phyloP scores from a whole-genome alignment of 805 yeast genomes.

The Lipomyces sp. region DNA sequence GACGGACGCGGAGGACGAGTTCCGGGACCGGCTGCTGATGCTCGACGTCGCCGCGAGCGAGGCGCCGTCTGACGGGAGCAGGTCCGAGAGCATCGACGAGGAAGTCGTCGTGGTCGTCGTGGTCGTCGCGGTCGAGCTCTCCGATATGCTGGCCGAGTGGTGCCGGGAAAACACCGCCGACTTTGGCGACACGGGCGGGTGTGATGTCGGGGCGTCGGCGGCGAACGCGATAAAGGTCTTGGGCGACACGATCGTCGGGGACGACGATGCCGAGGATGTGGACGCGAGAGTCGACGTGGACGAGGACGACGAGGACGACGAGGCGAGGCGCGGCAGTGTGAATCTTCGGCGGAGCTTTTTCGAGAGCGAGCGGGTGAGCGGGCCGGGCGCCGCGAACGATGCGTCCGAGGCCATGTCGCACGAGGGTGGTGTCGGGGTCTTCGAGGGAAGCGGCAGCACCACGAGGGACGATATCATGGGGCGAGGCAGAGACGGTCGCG shows the following conservation, averaged over 20 bases:
- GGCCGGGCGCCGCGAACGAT: neutral
- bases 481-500: too few relatives aligned
- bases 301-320: neutral
- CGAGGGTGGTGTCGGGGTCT: too few relatives aligned
- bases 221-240: neutral
- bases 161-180: neutral
- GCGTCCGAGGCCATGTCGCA: slow-evolving; percentile 4
- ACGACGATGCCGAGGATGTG: neutral
- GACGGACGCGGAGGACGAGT: neutral
- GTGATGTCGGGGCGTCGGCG: neutral
- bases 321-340: slow-evolving; percentile 7
- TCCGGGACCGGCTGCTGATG: neutral
- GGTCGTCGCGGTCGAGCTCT: too few relatives aligned
- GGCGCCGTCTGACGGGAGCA: too few relatives aligned
- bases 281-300: neutral
- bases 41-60: too few relatives aligned
- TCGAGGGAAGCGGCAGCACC: too few relatives aligned
- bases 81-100: neutral
- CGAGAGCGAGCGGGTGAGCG: slow-evolving; percentile 9
- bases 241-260: neutral
- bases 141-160: too few relatives aligned
- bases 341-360: slow-evolving; percentile 10
- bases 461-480: too few relatives aligned
- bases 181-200: neutral
- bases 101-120: neutral